phyloP scores from a whole-genome alignment of 2,329 filamentous ascomycete genomes.

The Aspergillus bombycis region DNA sequence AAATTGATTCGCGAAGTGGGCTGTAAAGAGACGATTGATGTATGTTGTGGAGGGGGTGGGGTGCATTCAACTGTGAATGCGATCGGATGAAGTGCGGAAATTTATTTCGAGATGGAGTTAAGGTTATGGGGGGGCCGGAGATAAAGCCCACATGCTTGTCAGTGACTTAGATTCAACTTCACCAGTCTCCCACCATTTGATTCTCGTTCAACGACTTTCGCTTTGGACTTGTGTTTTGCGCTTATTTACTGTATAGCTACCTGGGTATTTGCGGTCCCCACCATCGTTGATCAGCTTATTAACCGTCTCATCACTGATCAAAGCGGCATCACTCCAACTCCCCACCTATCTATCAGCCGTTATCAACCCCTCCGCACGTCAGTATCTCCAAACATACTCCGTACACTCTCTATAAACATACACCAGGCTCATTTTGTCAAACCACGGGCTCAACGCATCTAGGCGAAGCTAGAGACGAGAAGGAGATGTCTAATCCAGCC shows the following conservation, averaged over 20 bases:
- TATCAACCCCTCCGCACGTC: not conserved
- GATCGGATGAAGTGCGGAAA: not conserved
- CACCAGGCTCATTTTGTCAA: not conserved
- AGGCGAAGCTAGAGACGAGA: not conserved
- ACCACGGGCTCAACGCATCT: too few relatives aligned
- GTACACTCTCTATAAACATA: not conserved
- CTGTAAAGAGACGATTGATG: not conserved
- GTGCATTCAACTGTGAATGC: not conserved
- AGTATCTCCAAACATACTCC: not conserved
- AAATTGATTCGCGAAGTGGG: not conserved
- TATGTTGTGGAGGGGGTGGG: not conserved
- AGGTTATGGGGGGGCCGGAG: not conserved
- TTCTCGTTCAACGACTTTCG: not conserved
- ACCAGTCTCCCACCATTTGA: not conserved
- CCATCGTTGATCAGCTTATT: not conserved
- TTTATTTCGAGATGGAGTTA: conserved; percentile 1
- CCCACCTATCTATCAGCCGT: not conserved
- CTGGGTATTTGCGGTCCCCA: not conserved
- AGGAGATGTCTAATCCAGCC: conserved; percentile 18
- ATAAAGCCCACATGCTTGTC: not conserved
- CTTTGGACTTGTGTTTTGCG: not conserved
- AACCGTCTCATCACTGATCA: not conserved
- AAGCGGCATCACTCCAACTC: not conserved
- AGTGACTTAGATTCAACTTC: too few relatives aligned
- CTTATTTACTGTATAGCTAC: not conserved